A percentile compares a stretch with the other conserved stretches of the same genome.
phyloP scores from a whole-genome alignment of 148 eudicot genomes.

The Spergularia bocconei region DNA sequence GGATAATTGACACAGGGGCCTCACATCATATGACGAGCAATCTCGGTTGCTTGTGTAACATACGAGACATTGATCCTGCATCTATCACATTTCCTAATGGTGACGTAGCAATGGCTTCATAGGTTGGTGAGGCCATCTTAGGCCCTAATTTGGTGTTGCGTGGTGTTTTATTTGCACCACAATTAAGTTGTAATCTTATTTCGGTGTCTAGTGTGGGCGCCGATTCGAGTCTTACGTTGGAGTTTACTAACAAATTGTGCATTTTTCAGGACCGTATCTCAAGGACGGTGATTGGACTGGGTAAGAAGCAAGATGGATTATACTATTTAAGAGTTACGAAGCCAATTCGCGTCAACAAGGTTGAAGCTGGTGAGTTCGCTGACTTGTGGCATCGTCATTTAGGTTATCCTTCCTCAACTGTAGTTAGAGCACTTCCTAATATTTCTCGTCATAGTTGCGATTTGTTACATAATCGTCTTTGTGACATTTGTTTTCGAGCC shows the following conservation, averaged over 20 bases:
- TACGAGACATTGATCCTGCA: background rate
- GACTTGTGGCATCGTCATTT: background rate
- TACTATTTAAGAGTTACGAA: no score
- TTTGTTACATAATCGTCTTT: background rate
- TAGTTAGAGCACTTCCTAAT: background rate
- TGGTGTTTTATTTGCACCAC: no score
- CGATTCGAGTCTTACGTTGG: no score
- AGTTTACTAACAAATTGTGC: no score
- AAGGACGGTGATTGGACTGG: no score
- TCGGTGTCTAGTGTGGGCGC: no score
- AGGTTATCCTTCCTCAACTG: background rate
- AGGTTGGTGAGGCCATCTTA: background rate
- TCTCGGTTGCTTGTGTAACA: background rate
- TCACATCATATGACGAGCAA: background rate
- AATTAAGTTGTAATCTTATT: no score
- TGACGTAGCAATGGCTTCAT: background rate
- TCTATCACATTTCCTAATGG: background rate
- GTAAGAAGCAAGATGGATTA: no score
- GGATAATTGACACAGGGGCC: conserved; percentile 1
- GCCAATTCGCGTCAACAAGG: background rate
- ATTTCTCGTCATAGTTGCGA: background rate
- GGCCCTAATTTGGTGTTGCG: background rate
- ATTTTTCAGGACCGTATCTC: no score
- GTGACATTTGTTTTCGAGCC: background rate
- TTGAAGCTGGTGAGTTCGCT: background rate